Evolutionary conservation across 2,329 filamentous ascomycete genomes (phyloP), one percentile per base, ranked within the genome.

Genomic region (Zymoseptoria ardabiliae): DNA sequence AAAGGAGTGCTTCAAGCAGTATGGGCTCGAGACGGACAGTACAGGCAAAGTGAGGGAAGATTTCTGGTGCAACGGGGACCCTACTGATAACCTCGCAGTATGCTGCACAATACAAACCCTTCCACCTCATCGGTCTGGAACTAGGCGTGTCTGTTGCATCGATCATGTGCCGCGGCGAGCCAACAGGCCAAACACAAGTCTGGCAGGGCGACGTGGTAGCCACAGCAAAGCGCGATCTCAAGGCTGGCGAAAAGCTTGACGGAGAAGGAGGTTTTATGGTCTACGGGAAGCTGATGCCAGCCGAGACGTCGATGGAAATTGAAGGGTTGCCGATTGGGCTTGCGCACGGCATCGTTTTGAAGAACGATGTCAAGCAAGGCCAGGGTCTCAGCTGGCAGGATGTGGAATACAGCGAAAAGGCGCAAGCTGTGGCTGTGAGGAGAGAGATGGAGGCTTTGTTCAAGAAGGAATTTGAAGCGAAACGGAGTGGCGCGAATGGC

Each of bases 71-170:
- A n/a, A 45, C 6, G 5, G 35, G 13, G 35, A 45, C 1, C 35
- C 13, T 45, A n/a, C 35, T 45, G 17, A 45, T 17, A 45, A 17
- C 5, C 25, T 19, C 21, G 17, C 45, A 70, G 59, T 78, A 77
- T 59, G 76, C 77, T 4, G 75, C 73, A 2, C 75, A 79, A 61
- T 78, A 74, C 69, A 78, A 79, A 68, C 77, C 77, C 11, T 79
- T 76, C 62, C 77, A 79, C 63, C 70, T 79, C 20, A 79, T 79
- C 56, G 76, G 77, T 8, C 71, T 79, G 9, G 77, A 79, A 64
- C 71, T 79, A 2, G 77, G 77, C 4, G 68, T 77, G 19, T 77
- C 74, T 2, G 67, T 79, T 17, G 77, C 76, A 5, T 74, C 62
- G 28, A 79, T 78, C 64, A 77, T 78, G 75, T 74, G 74, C 55